phyloP scores from a whole-genome alignment of 2,329 filamentous ascomycete species.

The Neurospora sp. region DNA sequence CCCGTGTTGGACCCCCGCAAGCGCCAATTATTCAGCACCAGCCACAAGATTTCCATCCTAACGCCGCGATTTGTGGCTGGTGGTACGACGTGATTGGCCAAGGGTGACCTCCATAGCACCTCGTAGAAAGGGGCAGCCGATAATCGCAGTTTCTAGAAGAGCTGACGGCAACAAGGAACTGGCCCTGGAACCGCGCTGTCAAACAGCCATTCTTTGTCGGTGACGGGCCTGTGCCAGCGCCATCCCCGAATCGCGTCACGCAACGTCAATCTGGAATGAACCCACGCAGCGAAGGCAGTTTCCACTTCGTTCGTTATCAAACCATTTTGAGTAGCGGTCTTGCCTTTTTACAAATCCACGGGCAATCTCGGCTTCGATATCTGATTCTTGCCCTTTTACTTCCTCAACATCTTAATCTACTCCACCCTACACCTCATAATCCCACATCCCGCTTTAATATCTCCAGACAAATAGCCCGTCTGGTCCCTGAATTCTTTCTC shows the following conservation, averaged over 20 bases:
- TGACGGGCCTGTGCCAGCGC: background rate
- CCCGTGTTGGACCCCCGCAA: background rate
- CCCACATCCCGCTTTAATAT: background rate
- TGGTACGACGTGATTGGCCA: background rate
- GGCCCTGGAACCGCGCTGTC: background rate
- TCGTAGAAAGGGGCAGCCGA: background rate
- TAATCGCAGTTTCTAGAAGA: background rate
- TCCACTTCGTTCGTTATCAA: background rate
- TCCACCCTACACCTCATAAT: background rate
- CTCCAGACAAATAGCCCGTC: background rate
- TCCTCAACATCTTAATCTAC: background rate
- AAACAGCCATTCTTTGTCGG: background rate
- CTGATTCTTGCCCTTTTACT: background rate
- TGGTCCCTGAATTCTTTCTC: background rate
- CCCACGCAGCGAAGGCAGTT: background rate
- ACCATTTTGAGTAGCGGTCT: background rate
- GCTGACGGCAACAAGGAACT: background rate
- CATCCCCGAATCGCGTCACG: background rate
- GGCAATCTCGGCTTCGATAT: background rate
- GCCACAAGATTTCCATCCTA: background rate
- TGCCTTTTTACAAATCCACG: background rate
- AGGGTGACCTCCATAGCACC: background rate
- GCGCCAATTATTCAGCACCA: background rate
- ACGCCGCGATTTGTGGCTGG: background rate
- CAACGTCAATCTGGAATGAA: background rate